These are phyloP conservation scores for Immersiella caudata DNA, from an alignment of 495 filamentous ascomycete genomes.

Conservation along the genomic window DNA sequence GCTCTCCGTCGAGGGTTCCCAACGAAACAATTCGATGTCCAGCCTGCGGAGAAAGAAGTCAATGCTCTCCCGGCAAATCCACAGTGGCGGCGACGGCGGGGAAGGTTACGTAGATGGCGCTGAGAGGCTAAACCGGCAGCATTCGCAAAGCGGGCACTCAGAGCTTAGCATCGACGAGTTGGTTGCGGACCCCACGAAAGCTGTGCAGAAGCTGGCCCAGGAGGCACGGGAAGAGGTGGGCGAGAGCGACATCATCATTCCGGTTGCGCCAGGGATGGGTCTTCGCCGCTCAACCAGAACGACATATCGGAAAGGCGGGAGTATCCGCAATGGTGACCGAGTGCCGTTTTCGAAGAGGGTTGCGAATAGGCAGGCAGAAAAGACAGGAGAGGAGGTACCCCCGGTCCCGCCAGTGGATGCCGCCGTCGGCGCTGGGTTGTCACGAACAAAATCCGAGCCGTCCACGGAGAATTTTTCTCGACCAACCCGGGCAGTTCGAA, in stretches of 20 bases:
- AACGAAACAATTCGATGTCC: slow-evolving; percentile 59
- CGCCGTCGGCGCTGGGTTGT: slow-evolving; percentile 58
- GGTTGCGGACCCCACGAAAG: slow-evolving; percentile 76
- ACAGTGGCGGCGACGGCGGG: slow-evolving; percentile 64
- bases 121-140: slow-evolving; percentile 76
- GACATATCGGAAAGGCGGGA: slow-evolving; percentile 83
- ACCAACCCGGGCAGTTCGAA: slow-evolving; percentile 49
- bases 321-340: slow-evolving; percentile 51
- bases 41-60: slow-evolving; percentile 63
- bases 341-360: slow-evolving; percentile 73
- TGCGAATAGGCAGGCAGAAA: slow-evolving; percentile 54
- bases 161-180: slow-evolving; percentile 72
- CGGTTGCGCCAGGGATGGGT: slow-evolving; percentile 71
- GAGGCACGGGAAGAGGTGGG: slow-evolving; percentile 41
- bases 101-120: slow-evolving; percentile 83
- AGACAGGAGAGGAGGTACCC: slow-evolving; percentile 58
- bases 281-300: slow-evolving; percentile 89
- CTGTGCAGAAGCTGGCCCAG: slow-evolving; percentile 66
- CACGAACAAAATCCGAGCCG: slow-evolving; percentile 77
- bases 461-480: slow-evolving; percentile 61
- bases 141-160: slow-evolving; percentile 59
- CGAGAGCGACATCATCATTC: slow-evolving; percentile 78
- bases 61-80: slow-evolving; percentile 91
- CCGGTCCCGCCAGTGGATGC: slow-evolving; percentile 52
- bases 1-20: slow-evolving; percentile 66